A percentile compares a stretch with the other conserved stretches of the same genome.
Evolutionary conservation across 2,329 filamentous ascomycete species (phyloP).

Genomic region (Cladosporium austrohemisphaericum): DNA sequence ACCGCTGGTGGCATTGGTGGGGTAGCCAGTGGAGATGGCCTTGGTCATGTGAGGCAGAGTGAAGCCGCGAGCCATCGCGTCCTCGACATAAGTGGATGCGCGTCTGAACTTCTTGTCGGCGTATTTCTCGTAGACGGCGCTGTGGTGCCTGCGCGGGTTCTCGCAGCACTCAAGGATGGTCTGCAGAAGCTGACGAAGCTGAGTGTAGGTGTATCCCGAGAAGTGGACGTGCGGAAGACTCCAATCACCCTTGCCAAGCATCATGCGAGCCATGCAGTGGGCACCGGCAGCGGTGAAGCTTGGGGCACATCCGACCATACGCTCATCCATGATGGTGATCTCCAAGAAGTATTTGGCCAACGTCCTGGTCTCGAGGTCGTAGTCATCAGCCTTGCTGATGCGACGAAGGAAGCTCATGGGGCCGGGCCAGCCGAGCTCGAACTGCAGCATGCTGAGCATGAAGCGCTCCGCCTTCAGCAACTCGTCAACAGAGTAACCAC

Average conservation of each 20-base stretch:
- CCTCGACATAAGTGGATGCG: slow-evolving; percentile 74
- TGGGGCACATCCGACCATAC: slow-evolving; percentile 85
- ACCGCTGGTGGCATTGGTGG: neutral
- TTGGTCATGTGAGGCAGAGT: slow-evolving; percentile 1
- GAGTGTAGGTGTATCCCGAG: slow-evolving; percentile 84
- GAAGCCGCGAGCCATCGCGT: slow-evolving; percentile 52
- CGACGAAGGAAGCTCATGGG: slow-evolving; percentile 97
- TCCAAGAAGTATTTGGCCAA: slow-evolving; percentile 98
- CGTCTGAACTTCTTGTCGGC: slow-evolving; percentile 81
- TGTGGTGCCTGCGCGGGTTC: slow-evolving; percentile 74
- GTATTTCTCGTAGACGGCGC: slow-evolving; percentile 89
- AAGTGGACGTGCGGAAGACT: slow-evolving; percentile 80
- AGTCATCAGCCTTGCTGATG: slow-evolving; percentile 98
- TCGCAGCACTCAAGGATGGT: slow-evolving; percentile 87
- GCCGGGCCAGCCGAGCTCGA: slow-evolving; percentile 95
- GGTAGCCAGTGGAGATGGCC: neutral
- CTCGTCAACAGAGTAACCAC: slow-evolving; percentile 82
- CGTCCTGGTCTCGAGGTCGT: slow-evolving; percentile 91
- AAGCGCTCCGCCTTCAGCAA: slow-evolving; percentile 96
- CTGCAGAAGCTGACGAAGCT: slow-evolving; percentile 72
- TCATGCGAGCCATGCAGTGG: slow-evolving; percentile 83
- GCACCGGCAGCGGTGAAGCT: slow-evolving; percentile 89
- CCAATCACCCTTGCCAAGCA: slow-evolving; percentile 91
- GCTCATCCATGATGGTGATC: slow-evolving; percentile 95
- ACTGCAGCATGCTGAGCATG: slow-evolving; percentile 95